These are phyloP conservation scores for Clavispora fructus DNA, from an alignment of 805 yeast genomes.

Conservation along the genomic window DNA sequence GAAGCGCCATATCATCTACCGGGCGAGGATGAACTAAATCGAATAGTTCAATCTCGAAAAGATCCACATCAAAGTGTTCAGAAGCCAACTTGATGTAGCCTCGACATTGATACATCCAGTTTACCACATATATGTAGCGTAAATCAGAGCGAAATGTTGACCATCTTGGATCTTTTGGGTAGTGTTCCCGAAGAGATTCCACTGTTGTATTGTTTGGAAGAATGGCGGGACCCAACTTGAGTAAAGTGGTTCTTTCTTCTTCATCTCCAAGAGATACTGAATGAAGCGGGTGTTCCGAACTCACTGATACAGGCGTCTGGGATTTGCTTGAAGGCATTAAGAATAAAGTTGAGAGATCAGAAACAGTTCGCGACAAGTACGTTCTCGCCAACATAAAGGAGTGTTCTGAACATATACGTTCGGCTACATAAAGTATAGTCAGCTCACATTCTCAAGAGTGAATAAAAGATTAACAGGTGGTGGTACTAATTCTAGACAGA, in stretches of 20 bases:
- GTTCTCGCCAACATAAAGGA: not conserved
- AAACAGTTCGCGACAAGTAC: not conserved
- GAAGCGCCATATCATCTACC: constrained; percentile 27
- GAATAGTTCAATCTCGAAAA: constrained; percentile 58
- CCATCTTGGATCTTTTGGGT: constrained; percentile 15
- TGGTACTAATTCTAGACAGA: too few relatives aligned
- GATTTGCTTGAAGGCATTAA: constrained; percentile 6
- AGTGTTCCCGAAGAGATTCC: constrained; percentile 7
- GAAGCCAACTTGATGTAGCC: constrained; percentile 45
- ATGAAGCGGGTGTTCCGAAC: constrained; percentile 11
- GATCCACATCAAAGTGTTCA: constrained; percentile 53
- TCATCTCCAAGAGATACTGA: constrained; percentile 9
- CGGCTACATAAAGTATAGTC: too few relatives aligned
- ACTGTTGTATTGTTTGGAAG: constrained; percentile 14
- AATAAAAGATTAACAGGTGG: too few relatives aligned
- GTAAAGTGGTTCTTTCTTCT: constrained; percentile 11
- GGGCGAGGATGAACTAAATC: constrained; percentile 29
- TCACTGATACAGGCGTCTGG: constrained; percentile 5
- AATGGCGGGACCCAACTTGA: constrained; percentile 10
- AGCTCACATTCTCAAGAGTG: too few relatives aligned
- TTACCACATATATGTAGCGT: constrained; percentile 28
- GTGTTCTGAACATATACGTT: too few relatives aligned
- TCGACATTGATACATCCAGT: constrained; percentile 54
- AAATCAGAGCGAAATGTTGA: constrained; percentile 13
- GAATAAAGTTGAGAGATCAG: not conserved